Evolutionary conservation across 2,329 filamentous ascomycete genomes (phyloP), one percentile per base, ranked within the genome.

Genomic region (Myotisia sp.): DNA sequence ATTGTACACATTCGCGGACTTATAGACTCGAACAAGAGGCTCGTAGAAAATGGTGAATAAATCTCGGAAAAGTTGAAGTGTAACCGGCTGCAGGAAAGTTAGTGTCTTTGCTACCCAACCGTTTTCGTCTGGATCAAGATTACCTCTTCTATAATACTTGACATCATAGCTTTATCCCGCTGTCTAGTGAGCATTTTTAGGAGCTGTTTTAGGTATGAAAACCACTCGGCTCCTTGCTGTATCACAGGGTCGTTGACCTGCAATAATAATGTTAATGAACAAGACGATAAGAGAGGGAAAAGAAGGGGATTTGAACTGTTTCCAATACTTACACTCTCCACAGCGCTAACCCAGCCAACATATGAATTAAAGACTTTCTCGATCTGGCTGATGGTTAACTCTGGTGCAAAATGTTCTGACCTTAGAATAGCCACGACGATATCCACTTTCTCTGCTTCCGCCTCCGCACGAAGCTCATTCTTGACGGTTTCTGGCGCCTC

Each of bases 11-110:
- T 95, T 98, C 44, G 90, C 90, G 13, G 86, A 93, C 61, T 95
- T 98, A 68, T 98, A 98, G 0, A 98, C 90, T 30, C 90, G 74
- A 10, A 98, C 84, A 14, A 98, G 74, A 0, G 90, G 90, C 54
- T 98, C 90, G 59, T 98, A 98, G 63, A 98, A 98, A 53, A 98
- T 95, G 21, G 85, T 92, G 56, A 98, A 95, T 16, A 98, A 69
- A 50, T 98, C 90, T 30, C 85, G 76, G 69, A 98, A 90, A 18
- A 98, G 70, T 52, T 92, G 80, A n/a, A 98, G 67, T 0, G 90
- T 95, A n/a, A 87, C 86, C 0, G 90, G 84, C 62, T 65, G 33
- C 13, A 17, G 10, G 13, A 16, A n/a, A 3, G 28, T 45, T 23
- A 45, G 43, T 28, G 22, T 29, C 22, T n/a, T n/a, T 19, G n/a